Base-by-base conservation (phyloP, 768 basidiomycete genomes). In the Cyathus striatus region DNA sequence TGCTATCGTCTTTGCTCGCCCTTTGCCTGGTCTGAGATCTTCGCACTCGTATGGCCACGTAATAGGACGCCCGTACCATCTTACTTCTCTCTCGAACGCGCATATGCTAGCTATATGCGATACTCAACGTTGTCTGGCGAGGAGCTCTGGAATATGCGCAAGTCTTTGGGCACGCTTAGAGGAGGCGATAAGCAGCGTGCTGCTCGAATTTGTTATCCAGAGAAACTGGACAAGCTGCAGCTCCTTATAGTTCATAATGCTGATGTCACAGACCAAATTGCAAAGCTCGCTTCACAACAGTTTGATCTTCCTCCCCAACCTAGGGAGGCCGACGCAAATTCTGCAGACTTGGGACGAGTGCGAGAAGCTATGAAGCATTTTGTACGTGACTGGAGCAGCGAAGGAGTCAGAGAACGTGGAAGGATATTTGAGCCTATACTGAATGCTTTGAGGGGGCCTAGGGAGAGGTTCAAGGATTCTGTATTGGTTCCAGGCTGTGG, bases 401-500 rank as follows among this genome's bases (percentile, higher is more conserved):
- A 81, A 45, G 83, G 83, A 1, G 51, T 55, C 2, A 30, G 26
- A 5, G 83, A 87, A 57, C 70, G 84, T n/a, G 63, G 63, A 3
- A 61, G 54, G 35, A 79, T 79, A 20, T 80, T 83, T 47, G 50
- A 59, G 18, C 82, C 82, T 0, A 78, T 86, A 26, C 57, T 86
- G 14, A 61, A 72, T 1, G 63, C 74, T 1, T 60, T 86, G 12
- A 42, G 51, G 21, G 49, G 58, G 2, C 23, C 39, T 2, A 52
- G 52, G 5, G 56, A 63, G 14, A 58, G 75, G 14, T 35, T 23
- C 16, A 43, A 38, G 1, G 66, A 59, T 56, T 69, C 59, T 17
- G 72, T 85, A 0, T 72, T 86, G 1, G 73, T 84, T 3, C 83
- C 83, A 4, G 84, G 83, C 0, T 71, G 73, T 42, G 83, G 84